Percentiles rank a stretch among this genome's conserved stretches.
These are phyloP conservation scores for Nicotiana benthamiana DNA, from an alignment of 257 asterid species.

Conservation along the genomic window DNA sequence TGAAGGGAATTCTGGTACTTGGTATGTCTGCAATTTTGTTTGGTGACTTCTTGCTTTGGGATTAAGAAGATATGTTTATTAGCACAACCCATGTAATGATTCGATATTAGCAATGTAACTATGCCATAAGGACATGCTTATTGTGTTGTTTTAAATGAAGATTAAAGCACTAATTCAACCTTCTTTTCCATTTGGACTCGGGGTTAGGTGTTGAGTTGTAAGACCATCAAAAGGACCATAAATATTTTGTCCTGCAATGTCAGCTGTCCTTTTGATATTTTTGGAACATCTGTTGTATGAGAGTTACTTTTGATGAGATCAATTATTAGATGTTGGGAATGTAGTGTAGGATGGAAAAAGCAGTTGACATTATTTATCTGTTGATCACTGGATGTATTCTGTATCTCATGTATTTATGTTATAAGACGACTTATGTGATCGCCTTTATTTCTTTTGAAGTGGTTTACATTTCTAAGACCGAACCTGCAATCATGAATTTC, in stretches of 20 bases:
- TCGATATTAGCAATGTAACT: neutral
- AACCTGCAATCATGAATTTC: neutral
- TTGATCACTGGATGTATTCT: neutral
- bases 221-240: neutral
- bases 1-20: slow-evolving; percentile 4
- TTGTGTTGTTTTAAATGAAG: neutral
- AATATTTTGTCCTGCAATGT: neutral
- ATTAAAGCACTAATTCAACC: neutral
- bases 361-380: neutral
- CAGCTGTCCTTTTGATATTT: neutral
- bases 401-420: neutral
- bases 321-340: neutral
- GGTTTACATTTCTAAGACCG: neutral
- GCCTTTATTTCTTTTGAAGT: neutral
- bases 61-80: neutral
- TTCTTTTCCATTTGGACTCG: neutral
- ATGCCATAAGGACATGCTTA: neutral
- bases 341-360: neutral
- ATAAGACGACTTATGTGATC: neutral
- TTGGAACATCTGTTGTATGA: neutral
- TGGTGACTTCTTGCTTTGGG: neutral
- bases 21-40: slow-evolving; percentile 5
- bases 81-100: neutral
- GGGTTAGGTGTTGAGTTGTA: slow-evolving; percentile 1
- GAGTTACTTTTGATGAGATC: neutral